These are phyloP conservation scores for Aegilops longissima DNA, from an alignment of 176 grass and related monocot genomes.

Conservation along the genomic window DNA sequence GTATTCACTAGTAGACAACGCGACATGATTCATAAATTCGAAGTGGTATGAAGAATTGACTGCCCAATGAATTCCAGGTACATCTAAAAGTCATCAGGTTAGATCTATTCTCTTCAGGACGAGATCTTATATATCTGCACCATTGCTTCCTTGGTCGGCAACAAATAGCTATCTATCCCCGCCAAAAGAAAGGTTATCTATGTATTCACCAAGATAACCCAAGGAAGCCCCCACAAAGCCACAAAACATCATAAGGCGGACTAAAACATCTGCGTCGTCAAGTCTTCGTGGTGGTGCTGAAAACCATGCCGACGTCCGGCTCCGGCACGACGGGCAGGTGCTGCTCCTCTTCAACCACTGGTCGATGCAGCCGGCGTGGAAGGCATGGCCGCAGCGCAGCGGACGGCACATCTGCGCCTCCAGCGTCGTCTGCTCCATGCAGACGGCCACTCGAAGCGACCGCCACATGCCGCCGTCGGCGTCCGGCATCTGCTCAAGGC, in stretches of 20 bases:
- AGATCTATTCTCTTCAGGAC: too few species aligned
- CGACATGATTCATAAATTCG: too few species aligned
- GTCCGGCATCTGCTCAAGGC: not conserved
- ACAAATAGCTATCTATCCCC: not conserved
- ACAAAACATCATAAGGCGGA: not conserved
- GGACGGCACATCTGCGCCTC: not conserved
- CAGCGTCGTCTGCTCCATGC: not conserved
- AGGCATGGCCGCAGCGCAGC: not conserved
- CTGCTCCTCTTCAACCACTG: conserved; percentile 9
- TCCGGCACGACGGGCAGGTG: conserved; percentile 23
- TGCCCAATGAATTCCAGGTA: too few species aligned
- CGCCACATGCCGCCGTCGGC: not conserved
- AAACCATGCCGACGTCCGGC: not conserved
- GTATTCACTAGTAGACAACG: too few species aligned
- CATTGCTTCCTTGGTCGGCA: not conserved
- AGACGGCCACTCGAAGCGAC: not conserved
- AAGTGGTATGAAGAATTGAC: too few species aligned
- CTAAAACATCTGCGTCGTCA: not conserved
- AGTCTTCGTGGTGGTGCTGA: too few species aligned
- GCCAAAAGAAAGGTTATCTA: too few species aligned
- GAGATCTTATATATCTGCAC: not conserved
- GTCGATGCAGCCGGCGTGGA: conserved; percentile 14
- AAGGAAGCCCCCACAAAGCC: not conserved
- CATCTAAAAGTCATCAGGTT: too few species aligned
- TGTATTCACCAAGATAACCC: too few species aligned